Base-by-base conservation (phyloP, 768 basidiomycete genomes). In the Mrakia frigida region DNA sequence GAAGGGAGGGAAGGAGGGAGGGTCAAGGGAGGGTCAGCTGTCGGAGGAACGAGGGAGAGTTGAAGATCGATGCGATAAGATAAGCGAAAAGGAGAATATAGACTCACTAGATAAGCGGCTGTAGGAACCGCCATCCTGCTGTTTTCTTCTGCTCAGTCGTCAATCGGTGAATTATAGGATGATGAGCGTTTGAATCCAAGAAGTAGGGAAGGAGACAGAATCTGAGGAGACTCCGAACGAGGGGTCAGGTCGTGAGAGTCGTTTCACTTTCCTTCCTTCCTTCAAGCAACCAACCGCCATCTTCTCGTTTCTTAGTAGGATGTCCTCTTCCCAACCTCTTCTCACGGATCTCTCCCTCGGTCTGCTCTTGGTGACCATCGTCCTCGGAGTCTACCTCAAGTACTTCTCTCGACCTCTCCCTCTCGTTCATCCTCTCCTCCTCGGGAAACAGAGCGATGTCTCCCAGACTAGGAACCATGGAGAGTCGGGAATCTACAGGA, bases 391-490 rank as follows among this genome's bases (percentile, higher is more conserved):
- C 28, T 77, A 77, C 67, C 31, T 74, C 31, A 72, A 43, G 31
- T 77, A 81, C 79, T 82, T 82, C 77, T 75, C 79, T 3, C 68
- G 72, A 0, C 80, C 81, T 13, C 25, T 77, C 16, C 82, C 83
- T 5, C 88, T 95, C 60, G 93, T 95, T 0, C 94, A 97, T 81
- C 94, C 94, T n/a, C 91, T 98, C 79, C 87, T 96, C 13, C 87
- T 98, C 1, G 94, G 94, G 10, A 86, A 93, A 70, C 94, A 98
- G 86, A 93, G 92, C 80, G 95, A 97, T 82, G 90, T 91, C 37
- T 90, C 89, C 18, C 87, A 90, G 70, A 92, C 94, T 5, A 86
- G 94, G 73, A 90, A 92, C 81, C 87, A 90, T 18, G 86, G 87
- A 11, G 91, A 95, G 84, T 94, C 92, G 80, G 92, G 93, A 0